Evolutionary conservation across 192 early-diverging fungal species (phyloP).

Genomic region (Coemansia sp.): DNA sequence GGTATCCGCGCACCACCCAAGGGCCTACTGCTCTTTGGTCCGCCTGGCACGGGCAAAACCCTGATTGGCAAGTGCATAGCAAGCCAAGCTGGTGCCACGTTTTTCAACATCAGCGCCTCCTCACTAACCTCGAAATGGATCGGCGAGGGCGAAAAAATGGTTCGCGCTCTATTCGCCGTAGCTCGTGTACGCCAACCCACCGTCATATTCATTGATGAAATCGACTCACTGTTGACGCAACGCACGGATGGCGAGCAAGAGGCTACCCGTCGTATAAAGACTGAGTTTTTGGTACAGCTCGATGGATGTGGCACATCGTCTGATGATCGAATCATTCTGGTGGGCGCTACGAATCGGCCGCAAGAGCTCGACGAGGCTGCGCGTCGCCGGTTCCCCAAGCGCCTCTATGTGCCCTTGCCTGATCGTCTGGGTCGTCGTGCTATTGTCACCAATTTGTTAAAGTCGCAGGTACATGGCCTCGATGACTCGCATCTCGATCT

Average conservation of each 20-base stretch:
- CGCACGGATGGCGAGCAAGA: conserved; percentile 90
- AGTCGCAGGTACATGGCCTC: conserved; percentile 61
- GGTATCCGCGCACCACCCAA: conserved; percentile 83
- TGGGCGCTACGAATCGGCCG: conserved; percentile 78
- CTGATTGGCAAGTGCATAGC: conserved; percentile 91
- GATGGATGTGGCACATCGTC: conserved; percentile 74
- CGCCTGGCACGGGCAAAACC: conserved; percentile 86
- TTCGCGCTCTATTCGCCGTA: conserved; percentile 87
- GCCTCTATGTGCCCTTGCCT: conserved; percentile 86
- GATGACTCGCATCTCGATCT: conserved; percentile 60
- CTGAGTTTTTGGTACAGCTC: conserved; percentile 88
- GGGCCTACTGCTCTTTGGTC: conserved; percentile 86
- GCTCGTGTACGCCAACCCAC: conserved; percentile 85
- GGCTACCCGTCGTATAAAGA: conserved; percentile 88
- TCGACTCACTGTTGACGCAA: conserved; percentile 89
- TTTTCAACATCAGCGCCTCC: conserved; percentile 90
- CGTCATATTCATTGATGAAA: conserved; percentile 94
- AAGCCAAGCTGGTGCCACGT: conserved; percentile 82
- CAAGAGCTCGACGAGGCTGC: conserved; percentile 95
- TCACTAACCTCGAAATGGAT: conserved; percentile 96
- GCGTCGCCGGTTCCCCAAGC: conserved; percentile 70
- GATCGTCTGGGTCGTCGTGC: conserved; percentile 66
- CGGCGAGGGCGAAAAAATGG: conserved; percentile 95
- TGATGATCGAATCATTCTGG: conserved; percentile 80
- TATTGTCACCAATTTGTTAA: conserved; percentile 69